A percentile compares a stretch with the other conserved stretches of the same genome.
Evolutionary conservation across 176 grass and related monocot species (phyloP).

Genomic region (Triticum urartu): DNA sequence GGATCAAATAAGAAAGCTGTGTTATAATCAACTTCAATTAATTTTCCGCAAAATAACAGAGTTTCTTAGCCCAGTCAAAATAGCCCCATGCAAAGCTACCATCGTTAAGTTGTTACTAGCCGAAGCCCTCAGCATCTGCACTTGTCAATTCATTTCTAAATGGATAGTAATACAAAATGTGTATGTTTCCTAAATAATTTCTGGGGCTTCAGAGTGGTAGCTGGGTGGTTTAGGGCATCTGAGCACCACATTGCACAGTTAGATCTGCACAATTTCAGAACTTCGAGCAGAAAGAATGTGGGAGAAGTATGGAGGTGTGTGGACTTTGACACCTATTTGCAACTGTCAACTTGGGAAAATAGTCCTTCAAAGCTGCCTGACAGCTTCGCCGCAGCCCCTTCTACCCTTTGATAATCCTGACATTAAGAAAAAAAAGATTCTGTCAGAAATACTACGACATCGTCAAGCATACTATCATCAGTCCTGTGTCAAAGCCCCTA

Average conservation of each 20-base stretch:
- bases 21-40: conserved; percentile 29
- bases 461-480: background rate
- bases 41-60: conserved; percentile 17
- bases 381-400: conserved; percentile 40
- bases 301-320: conserved; percentile 25
- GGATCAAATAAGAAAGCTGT: background rate
- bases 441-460: background rate
- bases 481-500: conserved; percentile 11
- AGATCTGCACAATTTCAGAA: conserved; percentile 47
- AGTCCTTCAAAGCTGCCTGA: conserved; percentile 42
- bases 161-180: conserved; percentile 46
- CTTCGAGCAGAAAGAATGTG: conserved; percentile 49
- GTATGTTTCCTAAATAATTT: conserved; percentile 42
- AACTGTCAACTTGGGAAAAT: conserved; percentile 40
- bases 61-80: conserved; percentile 40
- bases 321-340: conserved; percentile 41
- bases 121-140: background rate
- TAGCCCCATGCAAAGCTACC: conserved; percentile 25
- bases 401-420: conserved; percentile 60
- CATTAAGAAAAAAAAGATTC: conserved; percentile 21
- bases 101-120: background rate
- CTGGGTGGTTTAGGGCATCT: conserved; percentile 26
- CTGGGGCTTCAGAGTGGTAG: conserved; percentile 33
- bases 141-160: conserved; percentile 26
- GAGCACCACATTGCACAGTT: conserved; percentile 29